These are phyloP conservation scores for Persicaria maculosa DNA, from an alignment of 148 eudicot species.

Conservation along the genomic window DNA sequence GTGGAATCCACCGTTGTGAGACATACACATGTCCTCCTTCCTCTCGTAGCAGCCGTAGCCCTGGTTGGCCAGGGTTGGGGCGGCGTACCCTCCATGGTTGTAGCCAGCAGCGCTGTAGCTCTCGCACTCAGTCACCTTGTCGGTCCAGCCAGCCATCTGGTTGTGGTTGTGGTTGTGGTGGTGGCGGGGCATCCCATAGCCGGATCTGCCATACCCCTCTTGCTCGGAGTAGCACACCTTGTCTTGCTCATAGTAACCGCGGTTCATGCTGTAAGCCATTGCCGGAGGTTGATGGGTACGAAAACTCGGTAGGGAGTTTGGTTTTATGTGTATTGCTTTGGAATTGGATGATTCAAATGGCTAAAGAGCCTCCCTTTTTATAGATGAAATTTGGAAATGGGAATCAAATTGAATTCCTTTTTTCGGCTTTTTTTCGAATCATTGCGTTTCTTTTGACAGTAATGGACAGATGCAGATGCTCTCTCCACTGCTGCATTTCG, in stretches of 20 bases:
- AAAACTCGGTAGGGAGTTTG: background rate
- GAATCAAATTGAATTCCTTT: background rate
- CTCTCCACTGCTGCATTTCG: background rate
- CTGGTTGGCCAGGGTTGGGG: background rate
- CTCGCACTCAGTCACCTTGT: background rate
- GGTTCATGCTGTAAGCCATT: conserved; percentile 5
- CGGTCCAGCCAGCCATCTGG: too few species aligned
- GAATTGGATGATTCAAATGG: background rate
- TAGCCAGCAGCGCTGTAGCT: background rate
- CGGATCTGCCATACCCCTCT: background rate
- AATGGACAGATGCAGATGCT: background rate
- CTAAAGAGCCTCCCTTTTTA: background rate
- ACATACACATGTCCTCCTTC: background rate
- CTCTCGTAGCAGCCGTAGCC: background rate
- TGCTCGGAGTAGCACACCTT: conserved; percentile 8
- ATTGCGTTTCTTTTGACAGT: background rate
- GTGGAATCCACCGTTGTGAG: background rate
- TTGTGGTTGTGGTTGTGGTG: background rate
- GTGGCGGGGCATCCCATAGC: background rate
- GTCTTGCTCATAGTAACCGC: background rate
- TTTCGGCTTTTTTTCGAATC: background rate
- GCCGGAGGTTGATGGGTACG: background rate
- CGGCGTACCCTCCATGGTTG: background rate
- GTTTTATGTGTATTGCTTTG: background rate
- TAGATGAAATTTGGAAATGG: background rate